Conservation (phyloP, 306 rosid genomes). For the Parietaria judaica region DNA sequence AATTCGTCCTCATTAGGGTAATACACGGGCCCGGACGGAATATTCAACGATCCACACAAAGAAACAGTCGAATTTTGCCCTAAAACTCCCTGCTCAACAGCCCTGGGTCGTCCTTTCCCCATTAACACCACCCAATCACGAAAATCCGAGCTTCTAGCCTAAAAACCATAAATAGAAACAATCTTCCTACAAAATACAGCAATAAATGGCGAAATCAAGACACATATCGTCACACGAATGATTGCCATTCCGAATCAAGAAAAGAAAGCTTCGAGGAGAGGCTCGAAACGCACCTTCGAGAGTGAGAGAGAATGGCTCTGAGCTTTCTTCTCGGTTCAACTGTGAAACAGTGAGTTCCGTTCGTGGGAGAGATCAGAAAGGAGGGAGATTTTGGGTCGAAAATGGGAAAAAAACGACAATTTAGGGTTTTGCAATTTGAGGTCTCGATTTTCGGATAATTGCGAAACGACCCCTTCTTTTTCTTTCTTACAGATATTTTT, state of each 20-base stretch:
- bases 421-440: no score
- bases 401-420: no score
- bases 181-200: not conserved
- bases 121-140: slow-evolving; percentile 14
- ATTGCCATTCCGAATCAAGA: not conserved
- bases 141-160: not conserved
- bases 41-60: slow-evolving; percentile 31
- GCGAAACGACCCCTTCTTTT: no score
- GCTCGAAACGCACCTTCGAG: not conserved
- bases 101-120: slow-evolving; percentile 94
- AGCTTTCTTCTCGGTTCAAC: not conserved
- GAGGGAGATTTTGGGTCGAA: not conserved
- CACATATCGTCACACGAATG: not conserved
- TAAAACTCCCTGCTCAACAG: slow-evolving; percentile 70
- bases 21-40: slow-evolving; percentile 77
- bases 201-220: not conserved
- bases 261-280: not conserved
- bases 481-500: no score
- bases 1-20: slow-evolving; percentile 83
- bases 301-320: not conserved
- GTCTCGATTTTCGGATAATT: no score
- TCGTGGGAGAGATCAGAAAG: not conserved
- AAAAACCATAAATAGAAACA: not conserved
- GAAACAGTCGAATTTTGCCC: slow-evolving; percentile 55
- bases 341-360: not conserved